A percentile compares a stretch with the other conserved stretches of the same genome.
Evolutionary conservation across 495 filamentous ascomycete species (phyloP).

Genomic region (Lasiosphaeriaceae sp.): DNA sequence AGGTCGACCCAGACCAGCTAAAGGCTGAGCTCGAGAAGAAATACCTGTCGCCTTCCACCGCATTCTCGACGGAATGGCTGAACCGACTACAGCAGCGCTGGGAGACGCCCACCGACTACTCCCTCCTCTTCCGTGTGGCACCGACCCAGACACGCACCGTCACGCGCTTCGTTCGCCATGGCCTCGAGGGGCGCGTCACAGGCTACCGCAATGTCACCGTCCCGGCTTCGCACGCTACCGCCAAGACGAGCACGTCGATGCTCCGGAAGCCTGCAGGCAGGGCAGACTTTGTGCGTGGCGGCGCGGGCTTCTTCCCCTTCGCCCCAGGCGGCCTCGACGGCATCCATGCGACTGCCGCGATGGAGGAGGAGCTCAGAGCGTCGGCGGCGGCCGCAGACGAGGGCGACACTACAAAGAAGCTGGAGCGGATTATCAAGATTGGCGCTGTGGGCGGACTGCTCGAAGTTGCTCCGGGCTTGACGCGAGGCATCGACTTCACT

Average conservation of each 20-base stretch:
- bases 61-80: conserved; percentile 79
- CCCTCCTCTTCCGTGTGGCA: conserved; percentile 76
- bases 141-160: conserved; percentile 91
- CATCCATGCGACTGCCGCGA: conserved; percentile 72
- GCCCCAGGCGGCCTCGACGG: conserved; percentile 87
- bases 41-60: conserved; percentile 71
- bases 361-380: conserved; percentile 59
- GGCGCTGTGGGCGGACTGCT: conserved; percentile 73
- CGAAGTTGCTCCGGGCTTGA: conserved; percentile 77
- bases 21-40: conserved; percentile 68
- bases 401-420: conserved; percentile 44
- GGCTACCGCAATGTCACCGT: conserved; percentile 95
- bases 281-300: conserved; percentile 92
- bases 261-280: conserved; percentile 80
- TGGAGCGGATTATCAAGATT: conserved; percentile 81
- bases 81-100: conserved; percentile 87
- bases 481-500: conserved; percentile 69
- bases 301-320: conserved; percentile 93
- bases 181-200: conserved; percentile 87
- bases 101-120: conserved; percentile 73
- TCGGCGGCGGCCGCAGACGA: conserved; percentile 24
- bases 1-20: conserved; percentile 53
- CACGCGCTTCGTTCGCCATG: conserved; percentile 86
- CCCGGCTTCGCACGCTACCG: conserved; percentile 82
- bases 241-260: conserved; percentile 94